Evolutionary conservation across 306 rosid genomes (phyloP).

Genomic region (Rubus parviflorus): DNA sequence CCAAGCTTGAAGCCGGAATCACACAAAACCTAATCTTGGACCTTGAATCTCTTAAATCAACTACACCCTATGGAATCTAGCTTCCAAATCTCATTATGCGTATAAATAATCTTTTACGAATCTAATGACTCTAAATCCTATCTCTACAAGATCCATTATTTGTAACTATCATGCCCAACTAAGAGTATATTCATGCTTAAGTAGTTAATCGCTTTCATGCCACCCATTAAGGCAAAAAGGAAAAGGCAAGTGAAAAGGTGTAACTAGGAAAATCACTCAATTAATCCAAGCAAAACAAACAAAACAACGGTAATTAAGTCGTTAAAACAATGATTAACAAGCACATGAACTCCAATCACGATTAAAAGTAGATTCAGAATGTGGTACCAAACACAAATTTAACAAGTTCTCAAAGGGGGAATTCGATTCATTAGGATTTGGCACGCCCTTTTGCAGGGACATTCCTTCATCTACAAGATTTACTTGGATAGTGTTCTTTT

Average conservation of each 20-base stretch:
- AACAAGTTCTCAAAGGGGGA: not conserved
- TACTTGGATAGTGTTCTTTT: slow-evolving; percentile 7
- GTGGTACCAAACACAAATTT: slow-evolving; percentile 5
- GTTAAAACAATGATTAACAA: slow-evolving; percentile 36
- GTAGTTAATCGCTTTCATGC: not conserved
- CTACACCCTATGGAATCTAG: not conserved
- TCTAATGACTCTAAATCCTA: not conserved
- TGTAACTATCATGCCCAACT: not conserved
- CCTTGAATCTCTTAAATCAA: not conserved
- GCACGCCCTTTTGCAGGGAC: slow-evolving; percentile 17
- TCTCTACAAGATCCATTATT: not conserved
- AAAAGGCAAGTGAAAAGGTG: not conserved
- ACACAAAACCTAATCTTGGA: not conserved
- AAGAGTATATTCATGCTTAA: not conserved
- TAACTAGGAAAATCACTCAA: not conserved
- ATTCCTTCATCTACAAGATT: slow-evolving; percentile 25
- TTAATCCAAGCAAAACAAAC: not conserved
- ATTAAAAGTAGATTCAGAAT: not conserved
- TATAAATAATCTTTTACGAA: not conserved
- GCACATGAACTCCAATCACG: slow-evolving; percentile 41
- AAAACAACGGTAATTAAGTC: not conserved
- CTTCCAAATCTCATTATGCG: not conserved
- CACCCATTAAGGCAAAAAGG: not conserved
- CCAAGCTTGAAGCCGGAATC: not conserved
- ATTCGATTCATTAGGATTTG: slow-evolving; percentile 10